Evolutionary conservation across 352 stramenopile genomes (phyloP).

Genomic region (Globisporangium rhizosaccharum): DNA sequence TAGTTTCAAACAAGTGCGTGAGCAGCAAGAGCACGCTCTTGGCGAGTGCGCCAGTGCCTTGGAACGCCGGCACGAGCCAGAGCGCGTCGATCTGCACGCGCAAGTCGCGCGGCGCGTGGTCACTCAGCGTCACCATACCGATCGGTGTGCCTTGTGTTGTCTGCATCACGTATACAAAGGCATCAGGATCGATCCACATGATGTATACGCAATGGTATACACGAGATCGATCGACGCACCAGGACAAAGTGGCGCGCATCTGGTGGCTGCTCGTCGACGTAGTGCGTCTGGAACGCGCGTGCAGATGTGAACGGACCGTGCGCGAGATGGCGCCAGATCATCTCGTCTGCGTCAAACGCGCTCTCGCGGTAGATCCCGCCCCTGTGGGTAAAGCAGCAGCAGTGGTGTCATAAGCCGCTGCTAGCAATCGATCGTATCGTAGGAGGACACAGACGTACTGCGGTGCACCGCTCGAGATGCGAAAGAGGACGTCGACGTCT

Average conservation of each 20-base stretch:
- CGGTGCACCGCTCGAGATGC: conserved; percentile 43
- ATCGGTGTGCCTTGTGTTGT: conserved; percentile 40
- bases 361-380: conserved; percentile 58
- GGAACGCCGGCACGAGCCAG: conserved; percentile 80
- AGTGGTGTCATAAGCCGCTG: not conserved
- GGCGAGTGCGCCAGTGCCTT: conserved; percentile 35
- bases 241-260: conserved; percentile 62
- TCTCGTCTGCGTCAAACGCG: conserved; percentile 63
- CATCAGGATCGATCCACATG: not conserved
- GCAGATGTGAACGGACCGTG: conserved; percentile 49
- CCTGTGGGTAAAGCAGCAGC: conserved; percentile 8
- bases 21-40: conserved; percentile 74
- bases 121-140: conserved; percentile 72
- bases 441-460: conserved; percentile 14
- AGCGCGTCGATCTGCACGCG: conserved; percentile 72
- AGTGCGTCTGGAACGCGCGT: conserved; percentile 24
- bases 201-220: not conserved
- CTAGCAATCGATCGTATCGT: not conserved
- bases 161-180: conserved; percentile 16
- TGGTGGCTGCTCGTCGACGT: conserved; percentile 27
- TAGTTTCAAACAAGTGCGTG: conserved; percentile 49
- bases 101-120: conserved; percentile 74
- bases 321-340: conserved; percentile 73
- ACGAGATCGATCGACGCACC: conserved; percentile 10
- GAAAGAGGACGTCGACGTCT: conserved; percentile 34